A percentile compares a stretch with the other conserved stretches of the same genome.
Evolutionary conservation across 192 early-diverging fungal genomes (phyloP).

Genomic region (Entrophospora sp.): DNA sequence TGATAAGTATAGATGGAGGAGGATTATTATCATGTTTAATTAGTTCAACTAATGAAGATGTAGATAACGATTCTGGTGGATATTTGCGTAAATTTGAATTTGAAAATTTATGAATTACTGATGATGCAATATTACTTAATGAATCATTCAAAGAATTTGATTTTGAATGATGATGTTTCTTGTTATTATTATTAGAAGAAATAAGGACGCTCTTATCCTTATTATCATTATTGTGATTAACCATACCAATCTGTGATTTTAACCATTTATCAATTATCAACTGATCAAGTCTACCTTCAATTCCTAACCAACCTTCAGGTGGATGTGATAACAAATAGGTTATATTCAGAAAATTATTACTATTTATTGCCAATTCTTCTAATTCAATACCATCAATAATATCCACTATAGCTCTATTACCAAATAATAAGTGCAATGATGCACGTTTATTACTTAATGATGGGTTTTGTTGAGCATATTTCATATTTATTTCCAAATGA

Average conservation of each 20-base stretch:
- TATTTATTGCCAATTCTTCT: background rate
- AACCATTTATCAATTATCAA: background rate
- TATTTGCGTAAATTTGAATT: background rate
- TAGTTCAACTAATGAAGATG: no score
- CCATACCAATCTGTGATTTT: background rate
- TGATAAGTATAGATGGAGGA: no score
- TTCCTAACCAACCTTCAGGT: background rate
- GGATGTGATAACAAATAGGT: background rate
- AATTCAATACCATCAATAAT: background rate
- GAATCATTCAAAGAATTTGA: background rate
- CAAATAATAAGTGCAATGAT: background rate
- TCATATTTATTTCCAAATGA: background rate
- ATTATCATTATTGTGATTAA: background rate
- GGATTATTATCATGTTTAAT: no score
- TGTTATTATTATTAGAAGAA: background rate
- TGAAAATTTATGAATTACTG: background rate
- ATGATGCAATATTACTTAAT: no score
- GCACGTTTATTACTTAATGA: background rate
- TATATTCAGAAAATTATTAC: background rate
- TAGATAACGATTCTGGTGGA: no score
- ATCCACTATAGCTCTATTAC: background rate
- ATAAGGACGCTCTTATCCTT: background rate
- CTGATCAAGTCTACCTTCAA: background rate
- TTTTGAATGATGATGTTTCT: background rate
- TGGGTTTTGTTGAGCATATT: background rate